A percentile compares a stretch with the other conserved stretches of the same genome.
These are phyloP conservation scores for Pichia eremophila DNA, from an alignment of 805 yeast species.

Conservation along the genomic window DNA sequence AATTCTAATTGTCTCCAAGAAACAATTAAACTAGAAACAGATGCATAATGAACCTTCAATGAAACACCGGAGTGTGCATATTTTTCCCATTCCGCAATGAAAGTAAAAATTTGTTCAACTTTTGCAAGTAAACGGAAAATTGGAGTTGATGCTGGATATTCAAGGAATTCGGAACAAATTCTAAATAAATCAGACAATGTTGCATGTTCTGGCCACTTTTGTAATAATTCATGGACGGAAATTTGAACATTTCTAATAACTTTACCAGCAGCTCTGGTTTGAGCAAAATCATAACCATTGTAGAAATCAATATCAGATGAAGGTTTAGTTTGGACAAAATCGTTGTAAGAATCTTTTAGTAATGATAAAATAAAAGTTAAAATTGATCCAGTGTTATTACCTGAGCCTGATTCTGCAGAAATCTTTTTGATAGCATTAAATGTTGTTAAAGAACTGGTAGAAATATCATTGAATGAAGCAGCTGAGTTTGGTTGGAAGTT, in stretches of 20 bases:
- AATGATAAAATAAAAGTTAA: conserved; percentile 29
- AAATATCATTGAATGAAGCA: conserved; percentile 19
- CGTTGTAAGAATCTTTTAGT: conserved; percentile 26
- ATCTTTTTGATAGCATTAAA: conserved; percentile 22
- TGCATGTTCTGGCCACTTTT: conserved; percentile 93
- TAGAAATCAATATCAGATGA: conserved; percentile 47
- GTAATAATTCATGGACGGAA: conserved; percentile 37
- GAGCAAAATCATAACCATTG: conserved; percentile 47
- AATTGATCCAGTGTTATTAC: conserved; percentile 20
- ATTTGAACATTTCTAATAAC: conserved; percentile 37
- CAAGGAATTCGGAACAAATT: conserved; percentile 56
- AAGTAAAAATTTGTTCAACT: conserved; percentile 77
- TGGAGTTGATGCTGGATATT: conserved; percentile 58
- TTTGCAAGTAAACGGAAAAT: conserved; percentile 70
- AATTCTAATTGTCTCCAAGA: conserved; percentile 88
- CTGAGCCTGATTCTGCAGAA: conserved; percentile 15
- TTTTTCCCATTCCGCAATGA: conserved; percentile 86
- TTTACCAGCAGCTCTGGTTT: conserved; percentile 49
- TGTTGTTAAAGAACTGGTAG: conserved; percentile 28
- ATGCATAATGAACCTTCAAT: conserved; percentile 43
- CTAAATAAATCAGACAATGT: conserved; percentile 61
- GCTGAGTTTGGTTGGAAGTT: conserved; percentile 25
- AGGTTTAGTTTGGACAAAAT: conserved; percentile 16
- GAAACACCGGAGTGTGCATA: conserved; percentile 77
- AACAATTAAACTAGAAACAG: conserved; percentile 61